phyloP scores from a whole-genome alignment of 73 alveolate species.

The Paramecium tetraurelia region DNA sequence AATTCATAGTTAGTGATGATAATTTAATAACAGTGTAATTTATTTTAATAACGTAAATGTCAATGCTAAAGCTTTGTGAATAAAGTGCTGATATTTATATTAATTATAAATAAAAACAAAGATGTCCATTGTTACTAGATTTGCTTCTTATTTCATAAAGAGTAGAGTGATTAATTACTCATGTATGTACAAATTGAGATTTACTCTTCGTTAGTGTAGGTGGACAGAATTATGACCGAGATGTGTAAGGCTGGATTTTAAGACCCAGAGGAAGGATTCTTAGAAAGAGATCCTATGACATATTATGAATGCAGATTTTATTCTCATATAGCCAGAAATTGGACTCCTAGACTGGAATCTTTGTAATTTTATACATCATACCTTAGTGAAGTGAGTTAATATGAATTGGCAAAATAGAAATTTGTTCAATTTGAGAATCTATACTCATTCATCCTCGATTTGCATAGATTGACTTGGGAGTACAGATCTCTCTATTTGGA shows the following conservation, averaged over 20 bases:
- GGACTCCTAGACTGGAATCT: slow-evolving; percentile 11
- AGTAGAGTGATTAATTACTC: slow-evolving; percentile 29
- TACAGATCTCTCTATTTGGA: slow-evolving; percentile 15
- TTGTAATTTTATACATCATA: neutral
- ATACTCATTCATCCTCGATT: neutral
- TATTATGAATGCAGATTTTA: slow-evolving; percentile 39
- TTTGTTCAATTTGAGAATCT: slow-evolving; percentile 5
- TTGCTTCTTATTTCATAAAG: neutral
- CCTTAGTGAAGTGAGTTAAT: neutral
- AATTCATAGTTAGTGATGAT: neutral
- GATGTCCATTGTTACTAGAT: slow-evolving; percentile 29
- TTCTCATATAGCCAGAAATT: slow-evolving; percentile 3
- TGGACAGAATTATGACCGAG: slow-evolving; percentile 29
- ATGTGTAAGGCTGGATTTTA: slow-evolving; percentile 33
- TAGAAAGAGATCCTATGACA: slow-evolving; percentile 16
- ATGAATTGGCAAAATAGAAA: slow-evolving; percentile 1
- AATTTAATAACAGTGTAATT: neutral
- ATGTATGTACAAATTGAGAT: neutral
- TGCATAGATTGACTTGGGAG: slow-evolving; percentile 23
- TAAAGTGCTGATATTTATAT: neutral
- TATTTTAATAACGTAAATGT: neutral
- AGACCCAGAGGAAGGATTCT: slow-evolving; percentile 32
- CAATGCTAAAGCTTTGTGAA: neutral
- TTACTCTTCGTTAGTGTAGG: neutral
- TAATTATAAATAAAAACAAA: neutral